Evolutionary conservation across 371 early-diverging fungal genomes (phyloP).

Genomic region (Mortierella sp.): DNA sequence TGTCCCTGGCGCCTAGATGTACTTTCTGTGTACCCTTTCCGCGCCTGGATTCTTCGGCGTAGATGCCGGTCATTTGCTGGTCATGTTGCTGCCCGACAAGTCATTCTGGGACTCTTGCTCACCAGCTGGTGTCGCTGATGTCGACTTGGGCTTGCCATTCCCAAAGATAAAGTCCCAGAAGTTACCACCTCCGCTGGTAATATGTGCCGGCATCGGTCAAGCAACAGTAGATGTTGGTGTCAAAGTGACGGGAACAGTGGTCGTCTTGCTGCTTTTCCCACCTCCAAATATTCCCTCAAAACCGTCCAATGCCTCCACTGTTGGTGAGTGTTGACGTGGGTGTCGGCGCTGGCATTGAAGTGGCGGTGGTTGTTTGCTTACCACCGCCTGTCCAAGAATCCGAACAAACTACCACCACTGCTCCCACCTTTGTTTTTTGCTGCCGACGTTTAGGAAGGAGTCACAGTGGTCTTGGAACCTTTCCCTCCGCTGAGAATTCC

Average conservation of each 20-base stretch:
- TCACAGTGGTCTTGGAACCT: too few relatives aligned
- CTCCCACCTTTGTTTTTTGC: too few relatives aligned
- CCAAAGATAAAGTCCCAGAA: constrained; percentile 2
- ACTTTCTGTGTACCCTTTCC: constrained; percentile 6
- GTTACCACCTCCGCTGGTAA: not conserved
- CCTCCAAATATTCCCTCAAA: constrained; percentile 11
- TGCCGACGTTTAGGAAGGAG: too few relatives aligned
- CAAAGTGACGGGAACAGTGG: not conserved
- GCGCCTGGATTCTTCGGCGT: constrained; percentile 3
- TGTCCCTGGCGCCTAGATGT: not conserved
- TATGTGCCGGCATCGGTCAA: not conserved
- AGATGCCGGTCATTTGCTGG: constrained; percentile 12
- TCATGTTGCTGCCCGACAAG: too few relatives aligned
- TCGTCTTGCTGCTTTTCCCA: not conserved
- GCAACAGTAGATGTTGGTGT: not conserved
- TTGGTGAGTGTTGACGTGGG: constrained; percentile 4
- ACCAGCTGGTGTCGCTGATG: not conserved
- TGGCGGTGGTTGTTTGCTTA: not conserved
- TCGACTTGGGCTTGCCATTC: not conserved
- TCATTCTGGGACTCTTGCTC: too few relatives aligned
- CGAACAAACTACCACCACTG: too few relatives aligned
- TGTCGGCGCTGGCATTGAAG: not conserved
- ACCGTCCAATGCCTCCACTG: not conserved
- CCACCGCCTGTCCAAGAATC: not conserved
- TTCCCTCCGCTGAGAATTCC: too few relatives aligned